Base-by-base conservation (phyloP, 495 filamentous ascomycete species). In the Penicillium waksmanii region DNA sequence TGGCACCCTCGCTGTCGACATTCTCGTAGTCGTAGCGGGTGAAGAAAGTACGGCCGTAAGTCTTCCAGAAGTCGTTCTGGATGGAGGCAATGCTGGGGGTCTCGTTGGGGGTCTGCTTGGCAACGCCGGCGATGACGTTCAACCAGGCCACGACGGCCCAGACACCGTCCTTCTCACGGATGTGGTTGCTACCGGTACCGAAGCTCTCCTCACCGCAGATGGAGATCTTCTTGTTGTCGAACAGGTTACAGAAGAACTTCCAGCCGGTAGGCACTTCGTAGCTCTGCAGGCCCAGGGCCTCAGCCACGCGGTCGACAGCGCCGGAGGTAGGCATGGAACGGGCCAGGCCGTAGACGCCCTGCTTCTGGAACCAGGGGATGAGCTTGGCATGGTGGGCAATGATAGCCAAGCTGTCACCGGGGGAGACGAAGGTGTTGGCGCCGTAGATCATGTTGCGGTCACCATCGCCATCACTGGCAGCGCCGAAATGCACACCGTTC, bases 381-480 rank as follows among this genome's bases (percentile, higher is more conserved):
- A 96, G 84, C 71, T 79, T 76, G 58, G 95, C 92, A 66, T 98
- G 89, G 82, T 98, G 95, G 36, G 95, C 91, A 71, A 98, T 98
- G 75, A 98, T 98, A 63, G 95, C 95, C 64, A 98, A 79, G 70
- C 89, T 93, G 82, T 98, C 95, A 62, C 95, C 95, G 12, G 95
- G 95, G 7, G 96, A 98, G 55, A 98, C 95, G 68, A 98, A 98
- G 42, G 86, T 87, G 68, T 95, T 92, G 64, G 93, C 94, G 57
- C 95, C 95, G 74, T 98, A 98, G 69, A 98, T 98, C 95, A 98
- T 98, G 84, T 98, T 98, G 57, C 95, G 91, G 79, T 98, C 95
- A 65, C 95, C 95, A 66, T 98, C 95, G 62, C 95, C 95, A 64
- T 98, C 95, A 66, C 89, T 93, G 38, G 95, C 95, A 43, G 95